Evolutionary conservation across 2,329 filamentous ascomycete species (phyloP).

Genomic region (Piedraia hortae): DNA sequence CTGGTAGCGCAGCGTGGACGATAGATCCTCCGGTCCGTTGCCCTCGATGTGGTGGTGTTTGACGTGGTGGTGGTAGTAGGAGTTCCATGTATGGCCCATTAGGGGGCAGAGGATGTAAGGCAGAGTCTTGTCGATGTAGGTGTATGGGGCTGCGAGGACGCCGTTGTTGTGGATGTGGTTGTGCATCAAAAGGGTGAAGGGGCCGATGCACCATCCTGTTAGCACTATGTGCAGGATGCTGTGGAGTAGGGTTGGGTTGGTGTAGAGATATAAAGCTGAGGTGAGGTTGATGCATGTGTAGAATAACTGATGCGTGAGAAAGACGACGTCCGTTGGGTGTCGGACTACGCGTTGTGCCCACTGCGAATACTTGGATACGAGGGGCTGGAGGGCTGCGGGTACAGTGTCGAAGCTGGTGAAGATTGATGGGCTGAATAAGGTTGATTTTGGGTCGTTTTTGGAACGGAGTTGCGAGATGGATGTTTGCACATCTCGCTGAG

Average conservation of each 20-base stretch:
- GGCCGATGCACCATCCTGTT: constrained; percentile 39
- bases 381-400: no score
- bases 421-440: constrained; percentile 27
- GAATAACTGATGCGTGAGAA: constrained; percentile 47
- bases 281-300: constrained; percentile 44
- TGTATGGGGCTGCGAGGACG: constrained; percentile 28
- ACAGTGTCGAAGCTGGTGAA: constrained; percentile 26
- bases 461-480: constrained; percentile 20
- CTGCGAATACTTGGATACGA: constrained; percentile 32
- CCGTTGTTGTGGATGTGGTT: constrained; percentile 61
- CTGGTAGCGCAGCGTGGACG: constrained; percentile 49
- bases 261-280: constrained; percentile 36
- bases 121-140: constrained; percentile 33
- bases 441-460: constrained; percentile 21
- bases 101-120: constrained; percentile 49
- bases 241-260: constrained; percentile 38
- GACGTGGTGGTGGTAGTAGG: constrained; percentile 63
- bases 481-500: no score
- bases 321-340: constrained; percentile 43
- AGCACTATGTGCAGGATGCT: constrained; percentile 36
- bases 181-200: constrained; percentile 60
- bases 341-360: constrained; percentile 31
- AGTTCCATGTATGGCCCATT: constrained; percentile 66
- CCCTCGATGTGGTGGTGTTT: constrained; percentile 67
- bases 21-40: constrained; percentile 46